Evolutionary conservation across 2,329 filamentous ascomycete species (phyloP).

Genomic region (Metarhizium anisopliae): DNA sequence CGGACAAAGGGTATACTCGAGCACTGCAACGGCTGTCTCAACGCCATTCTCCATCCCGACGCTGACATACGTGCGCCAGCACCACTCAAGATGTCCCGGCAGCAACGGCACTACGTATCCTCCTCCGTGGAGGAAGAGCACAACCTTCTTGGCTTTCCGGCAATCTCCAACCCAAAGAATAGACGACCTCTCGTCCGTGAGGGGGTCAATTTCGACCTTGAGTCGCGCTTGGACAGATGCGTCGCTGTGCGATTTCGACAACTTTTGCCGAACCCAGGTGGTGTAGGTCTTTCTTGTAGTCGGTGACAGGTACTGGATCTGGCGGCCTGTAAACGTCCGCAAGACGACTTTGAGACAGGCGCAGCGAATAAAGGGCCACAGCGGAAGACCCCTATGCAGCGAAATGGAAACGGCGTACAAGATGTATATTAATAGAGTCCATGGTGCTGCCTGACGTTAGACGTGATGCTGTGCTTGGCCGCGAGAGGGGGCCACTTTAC

Average conservation of each 20-base stretch:
- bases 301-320: slow-evolving; percentile 7
- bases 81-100: neutral
- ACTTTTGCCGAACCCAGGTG: slow-evolving; percentile 2
- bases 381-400: neutral
- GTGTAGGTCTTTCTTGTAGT: slow-evolving; percentile 4
- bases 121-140: neutral
- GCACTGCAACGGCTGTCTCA: slow-evolving; percentile 15
- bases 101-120: neutral
- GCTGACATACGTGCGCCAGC: neutral
- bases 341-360: slow-evolving; percentile 4
- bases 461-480: neutral
- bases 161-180: slow-evolving; percentile 2
- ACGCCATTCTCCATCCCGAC: slow-evolving; percentile 2
- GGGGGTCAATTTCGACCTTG: slow-evolving; percentile 3
- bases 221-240: neutral
- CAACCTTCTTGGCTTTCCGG: neutral
- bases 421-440: neutral
- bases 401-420: neutral
- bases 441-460: neutral
- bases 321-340: neutral
- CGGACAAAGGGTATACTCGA: slow-evolving; percentile 22
- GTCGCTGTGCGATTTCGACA: neutral
- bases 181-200: slow-evolving; percentile 1
- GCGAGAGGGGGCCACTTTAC: neutral
- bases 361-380: slow-evolving; percentile 1